Base-by-base conservation (phyloP, 306 rosid species). In the Vigna hirtella region DNA sequence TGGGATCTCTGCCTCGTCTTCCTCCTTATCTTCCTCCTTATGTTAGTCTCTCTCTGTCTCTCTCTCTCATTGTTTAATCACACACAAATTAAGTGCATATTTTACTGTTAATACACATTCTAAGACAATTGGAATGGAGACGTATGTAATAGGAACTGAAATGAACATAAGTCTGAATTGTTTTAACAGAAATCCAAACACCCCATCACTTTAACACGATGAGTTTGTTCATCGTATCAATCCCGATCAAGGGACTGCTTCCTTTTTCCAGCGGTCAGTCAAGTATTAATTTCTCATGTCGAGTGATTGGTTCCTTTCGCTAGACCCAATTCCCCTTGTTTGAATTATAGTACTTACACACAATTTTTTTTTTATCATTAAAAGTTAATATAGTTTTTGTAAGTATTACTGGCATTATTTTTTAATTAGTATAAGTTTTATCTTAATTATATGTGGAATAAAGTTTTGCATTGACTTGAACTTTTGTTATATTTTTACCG, bases 1-100 rank as follows among this genome's bases (percentile, higher is more conserved):
- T 95, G 72, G 98, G 98, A 74, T 93, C 98, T 73, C 77, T 95
- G 7, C 98, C 98, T 87, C 98, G 98, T 81, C 97, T 95, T 76
- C 98, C 98, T 83, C 98, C 98, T 18, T 95, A 91, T 89, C 97
- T 95, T 61, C 98, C 98, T 85, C 94, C 97, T 58, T 78, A 88
- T 85, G 98, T 95, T 56, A 87, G 97, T 74, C 8, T 47, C 47
- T 49, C 34, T 30, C 5, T 30, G 4, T 26, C 78, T 66, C 26
- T 42, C 30, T 36, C 12, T 10, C 12, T 13, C 13, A 17, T 65
- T 65, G 50, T 34, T 63, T 45, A 63, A 63, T 16, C 24, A 32
- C 45, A 30, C 40, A 59, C 40, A 59, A 13, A 34, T 63, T 63
- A 28, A 65, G 8, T 42, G 12, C 9, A 11, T 42, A 9, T 42